Conservation (phyloP, 2,329 filamentous ascomycete genomes). For the Apiospora sp. region DNA sequence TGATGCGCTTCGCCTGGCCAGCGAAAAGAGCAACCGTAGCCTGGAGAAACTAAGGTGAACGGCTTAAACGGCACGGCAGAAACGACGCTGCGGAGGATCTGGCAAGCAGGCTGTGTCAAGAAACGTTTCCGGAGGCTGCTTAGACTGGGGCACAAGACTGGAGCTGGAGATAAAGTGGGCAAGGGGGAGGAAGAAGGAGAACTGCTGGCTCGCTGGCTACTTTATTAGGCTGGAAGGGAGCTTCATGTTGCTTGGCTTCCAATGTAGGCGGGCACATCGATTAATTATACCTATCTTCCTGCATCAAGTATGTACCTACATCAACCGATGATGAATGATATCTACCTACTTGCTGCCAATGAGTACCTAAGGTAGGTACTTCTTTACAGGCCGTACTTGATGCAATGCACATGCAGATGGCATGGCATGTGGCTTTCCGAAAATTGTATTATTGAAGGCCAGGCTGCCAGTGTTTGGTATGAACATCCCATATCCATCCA, state of each 20-base stretch:
- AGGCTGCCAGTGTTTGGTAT: not conserved
- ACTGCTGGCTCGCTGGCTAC: not conserved
- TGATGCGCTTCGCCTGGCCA: not conserved
- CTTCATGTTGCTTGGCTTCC: too few species aligned
- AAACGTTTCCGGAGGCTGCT: constrained; percentile 15
- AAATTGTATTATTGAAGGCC: not conserved
- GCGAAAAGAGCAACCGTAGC: not conserved
- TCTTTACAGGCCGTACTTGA: too few species aligned
- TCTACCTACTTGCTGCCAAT: too few species aligned
- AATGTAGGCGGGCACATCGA: not conserved
- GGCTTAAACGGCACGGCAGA: not conserved
- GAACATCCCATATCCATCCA: not conserved
- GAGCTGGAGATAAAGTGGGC: constrained; percentile 1
- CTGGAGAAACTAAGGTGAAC: not conserved
- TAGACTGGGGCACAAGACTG: constrained; percentile 3
- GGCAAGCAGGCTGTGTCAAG: constrained; percentile 11
- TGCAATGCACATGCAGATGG: not conserved
- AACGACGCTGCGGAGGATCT: not conserved
- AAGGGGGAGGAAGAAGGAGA: not conserved
- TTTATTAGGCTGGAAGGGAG: not conserved
- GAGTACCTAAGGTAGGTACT: too few species aligned
- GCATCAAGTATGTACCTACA: not conserved
- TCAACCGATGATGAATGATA: not conserved
- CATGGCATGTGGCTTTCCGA: constrained; percentile 5
- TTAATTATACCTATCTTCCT: not conserved